Base-by-base conservation (phyloP, 2,329 filamentous ascomycete genomes). In the Aureobasidium sp. region DNA sequence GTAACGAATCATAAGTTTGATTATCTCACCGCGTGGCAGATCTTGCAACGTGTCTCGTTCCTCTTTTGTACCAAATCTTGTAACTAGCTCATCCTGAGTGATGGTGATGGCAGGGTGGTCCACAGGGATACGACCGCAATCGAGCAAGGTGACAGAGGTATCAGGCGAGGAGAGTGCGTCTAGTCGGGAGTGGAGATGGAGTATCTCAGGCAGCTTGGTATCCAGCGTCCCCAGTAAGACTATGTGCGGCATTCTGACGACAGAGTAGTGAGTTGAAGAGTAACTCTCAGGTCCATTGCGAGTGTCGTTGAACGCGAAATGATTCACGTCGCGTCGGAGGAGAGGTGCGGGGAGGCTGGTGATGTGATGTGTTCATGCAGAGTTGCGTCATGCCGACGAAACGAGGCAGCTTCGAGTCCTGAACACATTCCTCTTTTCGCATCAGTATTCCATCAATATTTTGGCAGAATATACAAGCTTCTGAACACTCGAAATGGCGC, bases 161-260 rank as follows among this genome's bases (percentile, higher is more conserved):
- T 23, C 74, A 73, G 53, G 29, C 18, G 33, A 23, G 5, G 50
- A 55, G 4, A 56, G 45, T 15, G 53, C 42, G 5, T n/a, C 13
- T 64, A 90, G 83, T 45, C 81, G 78, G 4, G 81, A 75, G 54
- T 82, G 82, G 2, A 90, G 77, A 71, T 84, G 90, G 4, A 87
- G 75, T 1, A 90, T 79, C 72, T 91, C 88, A 7, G 84, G 75
- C 15, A 89, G 79, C 73, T 91, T 92, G 38, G 88, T 90, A 71
- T 92, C 90, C 71, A 86, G 89, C 18, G 88, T 91, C 25, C 89
- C 89, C 27, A 91, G 75, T 18, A 91, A 76, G 59, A 86, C 78
- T 61, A 91, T 82, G 45, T 74, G 72, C 16, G 74, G 71, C 74
- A 76, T 76, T 15, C 79, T 74, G 20, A 27, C 18, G 25, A 16